Base-by-base conservation (phyloP, 1,139 yeast genomes). In the Lodderomyces theae region DNA sequence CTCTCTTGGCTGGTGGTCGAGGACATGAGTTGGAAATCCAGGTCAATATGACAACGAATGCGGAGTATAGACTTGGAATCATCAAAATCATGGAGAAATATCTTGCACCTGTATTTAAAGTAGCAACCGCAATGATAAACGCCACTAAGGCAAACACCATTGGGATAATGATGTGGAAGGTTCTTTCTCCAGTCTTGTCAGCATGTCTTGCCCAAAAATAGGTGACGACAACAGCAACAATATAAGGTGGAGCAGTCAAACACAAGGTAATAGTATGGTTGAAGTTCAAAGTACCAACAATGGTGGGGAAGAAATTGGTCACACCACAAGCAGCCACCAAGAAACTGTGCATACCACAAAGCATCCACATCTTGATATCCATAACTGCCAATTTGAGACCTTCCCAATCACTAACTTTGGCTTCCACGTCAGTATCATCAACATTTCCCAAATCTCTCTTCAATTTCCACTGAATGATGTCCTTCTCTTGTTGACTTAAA, bases 71-170 rank as follows among this genome's bases (percentile, higher is more conserved):
- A 1, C 78, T 69, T 29, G 81, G 81, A 43, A 79, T 74, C 80
- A 79, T 76, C 42, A 79, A 61, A 56, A 80, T 74, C 82, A 79
- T 79, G 34, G 82, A 74, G 46, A 77, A 76, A 50, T 79, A 79
- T 45, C 84, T 63, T 3, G 82, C 82, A 5, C 78, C 83, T 2
- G 77, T 73, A 50, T 77, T 75, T 42, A 74, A 58, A 1, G 82
- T 74, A 2, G 82, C 60, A 10, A 74, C 79, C 0, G 80, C 69
- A 32, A 79, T 77, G 42, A 79, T 71, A 51, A 77, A 79, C 0
- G 82, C 69, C 3, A 66, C 51, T 48, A 78, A 55, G 0, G 82
- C 60, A 5, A 74, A 44, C 4, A 62, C 34, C 41, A 78, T 56
- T 13, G 83, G 82, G 10, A 61, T 46, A 3, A 67, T 61, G 31